Percentiles rank a stretch among this genome's conserved stretches.
Evolutionary conservation across 768 basidiomycete genomes (phyloP).

Genomic region (Boletus tomentosulus): DNA sequence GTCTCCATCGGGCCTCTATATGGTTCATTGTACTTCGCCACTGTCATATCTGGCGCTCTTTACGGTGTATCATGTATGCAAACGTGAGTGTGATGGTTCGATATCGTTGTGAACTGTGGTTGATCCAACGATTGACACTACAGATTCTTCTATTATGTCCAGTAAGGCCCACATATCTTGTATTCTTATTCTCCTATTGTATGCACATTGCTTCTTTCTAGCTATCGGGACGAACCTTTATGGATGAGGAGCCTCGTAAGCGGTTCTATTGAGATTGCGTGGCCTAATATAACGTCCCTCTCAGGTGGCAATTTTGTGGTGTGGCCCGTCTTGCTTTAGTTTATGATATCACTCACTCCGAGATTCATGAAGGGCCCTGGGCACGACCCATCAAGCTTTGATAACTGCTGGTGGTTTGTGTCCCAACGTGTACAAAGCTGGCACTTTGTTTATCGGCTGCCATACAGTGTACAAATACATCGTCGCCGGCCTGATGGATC

Average conservation of each 20-base stretch:
- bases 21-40: neutral
- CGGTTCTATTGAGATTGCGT: neutral
- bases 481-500: neutral
- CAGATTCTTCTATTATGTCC: neutral
- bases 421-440: neutral
- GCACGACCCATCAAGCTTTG: neutral
- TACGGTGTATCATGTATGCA: constrained; percentile 1
- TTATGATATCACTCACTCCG: no score
- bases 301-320: neutral
- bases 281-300: neutral
- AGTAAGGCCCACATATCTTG: neutral
- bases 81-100: neutral
- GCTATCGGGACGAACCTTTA: neutral
- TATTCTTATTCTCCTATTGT: neutral
- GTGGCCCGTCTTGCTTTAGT: no score
- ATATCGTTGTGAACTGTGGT: neutral
- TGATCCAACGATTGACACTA: neutral
- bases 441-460: neutral
- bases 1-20: neutral
- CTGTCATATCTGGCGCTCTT: neutral
- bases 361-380: neutral
- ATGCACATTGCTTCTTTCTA: neutral
- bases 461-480: neutral
- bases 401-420: neutral
- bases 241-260: neutral